phyloP scores from a whole-genome alignment of 2,329 filamentous ascomycete species.

The Clathrospora elynae region DNA sequence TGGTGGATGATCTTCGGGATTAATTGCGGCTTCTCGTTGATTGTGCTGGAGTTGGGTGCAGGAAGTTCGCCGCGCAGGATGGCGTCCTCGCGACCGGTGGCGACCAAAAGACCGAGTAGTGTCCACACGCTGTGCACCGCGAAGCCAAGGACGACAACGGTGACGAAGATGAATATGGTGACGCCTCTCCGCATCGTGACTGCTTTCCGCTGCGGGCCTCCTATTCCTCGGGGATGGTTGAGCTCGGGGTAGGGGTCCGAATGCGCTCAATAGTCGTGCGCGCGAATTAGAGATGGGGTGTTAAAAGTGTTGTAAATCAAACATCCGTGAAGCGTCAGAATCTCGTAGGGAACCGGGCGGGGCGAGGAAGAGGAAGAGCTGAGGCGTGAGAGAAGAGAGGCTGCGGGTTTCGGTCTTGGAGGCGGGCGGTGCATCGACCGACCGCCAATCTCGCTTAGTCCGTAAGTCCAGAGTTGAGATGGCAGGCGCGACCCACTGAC shows the following conservation, averaged over 20 bases:
- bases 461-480: constrained; percentile 3
- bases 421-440: constrained; percentile 27
- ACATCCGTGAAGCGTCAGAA: constrained; percentile 18
- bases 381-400: constrained; percentile 19
- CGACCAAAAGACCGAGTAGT: constrained; percentile 70
- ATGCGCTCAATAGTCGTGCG: constrained; percentile 10
- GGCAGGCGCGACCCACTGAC: constrained; percentile 6
- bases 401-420: constrained; percentile 1
- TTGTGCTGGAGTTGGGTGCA: constrained; percentile 64
- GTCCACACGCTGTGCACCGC: constrained; percentile 72
- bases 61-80: constrained; percentile 70
- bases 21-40: constrained; percentile 62
- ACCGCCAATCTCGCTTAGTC: constrained; percentile 27
- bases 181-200: constrained; percentile 64
- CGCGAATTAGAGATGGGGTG: constrained; percentile 11
- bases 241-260: constrained; percentile 4
- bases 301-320: constrained; percentile 17
- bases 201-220: constrained; percentile 20
- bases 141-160: constrained; percentile 66
- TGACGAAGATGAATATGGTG: constrained; percentile 68
- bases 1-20: constrained; percentile 81
- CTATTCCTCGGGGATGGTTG: constrained; percentile 24
- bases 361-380: constrained; percentile 18
- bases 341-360: constrained; percentile 19
- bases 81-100: constrained; percentile 69